Evolutionary conservation across 2,329 filamentous ascomycete species (phyloP), one percentile per base, ranked within the genome.

Genomic region (Monilinia aucupariae): DNA sequence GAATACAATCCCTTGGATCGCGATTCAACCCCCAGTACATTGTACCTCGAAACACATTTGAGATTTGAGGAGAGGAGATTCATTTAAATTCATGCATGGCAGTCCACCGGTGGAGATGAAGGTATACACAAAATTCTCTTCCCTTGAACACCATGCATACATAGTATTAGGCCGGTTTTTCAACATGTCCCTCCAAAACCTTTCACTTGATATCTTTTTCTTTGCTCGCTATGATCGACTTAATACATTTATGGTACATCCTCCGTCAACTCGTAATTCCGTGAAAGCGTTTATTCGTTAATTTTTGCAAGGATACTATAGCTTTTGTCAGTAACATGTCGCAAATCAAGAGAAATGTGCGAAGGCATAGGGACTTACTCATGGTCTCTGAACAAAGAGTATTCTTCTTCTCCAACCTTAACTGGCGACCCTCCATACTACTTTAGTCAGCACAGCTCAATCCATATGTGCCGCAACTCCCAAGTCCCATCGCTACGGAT

Each of bases 331-430:
- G 59, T 61, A 22, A 45, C 39, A 22, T 55, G 30, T 13, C 22
- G 61, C 34, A 22, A 41, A 41, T 15, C 39, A 30, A 47, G 30
- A 30, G 37, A 32, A 32, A 20, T 54, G 43, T 59, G 39, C 22
- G 32, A 20, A 30, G 41, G 15, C 12, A 15, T 22, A 69, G 51
- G 51, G 59, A 89, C 92, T 80, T 87, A 97, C 93, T 99, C 94
- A 82, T 92, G 90, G 80, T 99, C 94, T 74, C 94, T 86, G 89
- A 96, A 99, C 69, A 99, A 86, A 68, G 89, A 87, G 82, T 86
- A 97, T 81, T 99, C 94, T 71, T 97, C 92, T 73, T 99, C 93
- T 71, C 93, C 94, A 71, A 97, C 91, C 86, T 97, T 97, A 78
- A 99, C 87, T 68, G 93, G 89, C 75, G 89, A 94, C 68, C 94